Base-by-base conservation (phyloP, 2,329 filamentous ascomycete genomes). In the Bipolaris gigantea region DNA sequence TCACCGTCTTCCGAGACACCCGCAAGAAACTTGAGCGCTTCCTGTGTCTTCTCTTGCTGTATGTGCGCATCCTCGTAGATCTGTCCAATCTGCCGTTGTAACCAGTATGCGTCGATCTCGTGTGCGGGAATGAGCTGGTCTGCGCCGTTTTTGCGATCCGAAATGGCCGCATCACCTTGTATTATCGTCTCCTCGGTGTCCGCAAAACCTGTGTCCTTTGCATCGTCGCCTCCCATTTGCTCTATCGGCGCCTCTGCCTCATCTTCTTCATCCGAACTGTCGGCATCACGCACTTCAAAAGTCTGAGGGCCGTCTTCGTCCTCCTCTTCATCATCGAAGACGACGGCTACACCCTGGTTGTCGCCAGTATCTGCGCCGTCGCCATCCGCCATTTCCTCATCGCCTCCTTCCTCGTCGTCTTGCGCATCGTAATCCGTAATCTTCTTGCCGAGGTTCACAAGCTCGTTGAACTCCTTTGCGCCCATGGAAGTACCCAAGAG, bases 381-480 rank as follows among this genome's bases (percentile, higher is more conserved):
- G 16, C 80, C 72, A 34, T 63, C 84, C 25, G 85, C 82, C 53
- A 84, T 88, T 25, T 67, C 72, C 66, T 88, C 86, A 27, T 85
- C 88, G 80, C 91, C 89, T 39, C 70, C 69, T 62, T 96, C 93
- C 59, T 97, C 92, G 30, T 97, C 94, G 61, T 97, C 93, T 72
- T 97, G 92, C 35, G 90, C 90, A 75, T 97, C 90, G 75, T 97
- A 99, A 74, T 99, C 94, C 45, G 94, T 99, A 60, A 99, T 96
- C 78, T 99, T 99, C 80, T 99, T 99, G 61, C 92, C 91, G 39
- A 99, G 79, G 71, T 97, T 99, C 50, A 97, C 87, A 62, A 99
- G 79, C 77, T 97, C 93, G 71, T 97, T 97, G 79, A 97, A 99
- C 73, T 96, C 88, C 72, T 97, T 96, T 1, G 90, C 85, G 44